Evolutionary conservation across 75 land plant genomes (phyloP).

Genomic region (Pinus tabuliformis): DNA sequence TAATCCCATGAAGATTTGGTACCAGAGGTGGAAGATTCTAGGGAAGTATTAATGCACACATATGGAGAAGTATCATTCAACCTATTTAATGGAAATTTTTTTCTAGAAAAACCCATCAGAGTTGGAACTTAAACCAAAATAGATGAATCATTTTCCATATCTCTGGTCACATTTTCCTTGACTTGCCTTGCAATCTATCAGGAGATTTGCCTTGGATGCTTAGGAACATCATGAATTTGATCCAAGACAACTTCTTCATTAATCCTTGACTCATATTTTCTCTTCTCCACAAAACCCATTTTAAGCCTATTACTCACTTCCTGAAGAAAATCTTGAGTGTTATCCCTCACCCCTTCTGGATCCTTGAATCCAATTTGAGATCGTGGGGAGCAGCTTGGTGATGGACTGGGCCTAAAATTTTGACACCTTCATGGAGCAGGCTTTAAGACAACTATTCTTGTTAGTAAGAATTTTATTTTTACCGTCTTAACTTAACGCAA

Average conservation of each 20-base stretch:
- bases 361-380: slow-evolving; percentile 18
- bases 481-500: slow-evolving; percentile 5
- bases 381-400: slow-evolving; percentile 8
- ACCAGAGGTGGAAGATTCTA: not conserved
- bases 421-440: slow-evolving; percentile 55
- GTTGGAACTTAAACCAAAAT: no score
- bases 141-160: slow-evolving; percentile 17
- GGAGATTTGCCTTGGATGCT: slow-evolving; percentile 65
- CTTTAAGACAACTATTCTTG: slow-evolving; percentile 78
- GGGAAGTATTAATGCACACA: not conserved
- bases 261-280: slow-evolving; percentile 6
- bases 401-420: slow-evolving; percentile 27
- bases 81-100: not conserved
- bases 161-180: slow-evolving; percentile 58
- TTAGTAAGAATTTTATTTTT: slow-evolving; percentile 29
- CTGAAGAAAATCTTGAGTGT: slow-evolving; percentile 57
- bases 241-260: slow-evolving; percentile 32
- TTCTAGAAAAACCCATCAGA: no score
- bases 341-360: slow-evolving; percentile 25
- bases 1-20: not conserved
- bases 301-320: slow-evolving; percentile 68
- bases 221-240: slow-evolving; percentile 35
- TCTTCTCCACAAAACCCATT: slow-evolving; percentile 39
- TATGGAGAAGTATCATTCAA: not conserved
- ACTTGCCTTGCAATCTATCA: slow-evolving; percentile 59